Percentiles rank a stretch among this genome's conserved stretches.
These are phyloP conservation scores for Xerocomus cyaneibrunnescens DNA, from an alignment of 1,284 basidiomycete genomes.

Conservation along the genomic window DNA sequence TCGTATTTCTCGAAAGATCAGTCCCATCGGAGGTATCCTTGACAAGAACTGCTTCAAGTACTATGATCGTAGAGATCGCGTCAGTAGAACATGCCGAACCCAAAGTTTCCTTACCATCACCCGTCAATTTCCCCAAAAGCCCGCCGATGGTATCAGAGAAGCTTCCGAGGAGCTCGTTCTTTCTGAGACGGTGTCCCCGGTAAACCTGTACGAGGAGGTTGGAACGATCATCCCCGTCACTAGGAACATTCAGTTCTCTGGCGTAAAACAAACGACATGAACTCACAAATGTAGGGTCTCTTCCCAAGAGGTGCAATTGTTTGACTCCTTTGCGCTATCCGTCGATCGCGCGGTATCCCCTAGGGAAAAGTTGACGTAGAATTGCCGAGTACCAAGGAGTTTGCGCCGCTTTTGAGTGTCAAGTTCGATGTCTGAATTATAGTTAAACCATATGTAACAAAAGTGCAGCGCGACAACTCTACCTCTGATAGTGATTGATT, in stretches of 20 bases:
- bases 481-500: background rate
- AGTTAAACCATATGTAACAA: background rate
- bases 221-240: conserved; percentile 1
- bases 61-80: background rate
- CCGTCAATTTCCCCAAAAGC: background rate
- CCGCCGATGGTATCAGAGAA: background rate
- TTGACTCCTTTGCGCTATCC: background rate
- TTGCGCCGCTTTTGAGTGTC: background rate
- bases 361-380: background rate
- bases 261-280: background rate
- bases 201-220: background rate
- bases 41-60: background rate
- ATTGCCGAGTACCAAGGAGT: background rate
- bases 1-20: background rate
- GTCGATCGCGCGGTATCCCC: background rate
- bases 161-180: background rate
- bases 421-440: background rate
- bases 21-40: background rate
- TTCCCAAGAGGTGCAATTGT: background rate
- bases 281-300: background rate
- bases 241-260: background rate
- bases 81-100: background rate
- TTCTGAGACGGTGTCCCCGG: background rate
- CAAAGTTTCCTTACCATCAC: background rate
- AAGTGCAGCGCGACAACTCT: background rate